Base-by-base conservation (phyloP, 1,139 yeast species). In the Petasospora rhodanensis region DNA sequence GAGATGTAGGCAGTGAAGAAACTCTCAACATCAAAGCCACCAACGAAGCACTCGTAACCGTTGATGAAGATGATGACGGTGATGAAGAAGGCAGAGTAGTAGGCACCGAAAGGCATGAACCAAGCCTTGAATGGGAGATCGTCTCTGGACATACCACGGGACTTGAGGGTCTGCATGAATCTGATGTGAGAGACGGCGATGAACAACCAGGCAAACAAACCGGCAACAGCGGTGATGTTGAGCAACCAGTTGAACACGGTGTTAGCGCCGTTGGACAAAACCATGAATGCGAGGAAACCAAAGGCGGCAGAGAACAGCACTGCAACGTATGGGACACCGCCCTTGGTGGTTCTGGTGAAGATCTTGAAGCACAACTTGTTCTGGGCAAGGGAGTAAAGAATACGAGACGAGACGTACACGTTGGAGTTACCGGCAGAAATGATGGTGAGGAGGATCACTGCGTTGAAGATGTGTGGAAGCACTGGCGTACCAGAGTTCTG, bases 191-290 rank as follows among this genome's bases (percentile, higher is more conserved):
- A 64, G 31, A 71, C 59, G 21, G 78, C 66, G 42, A 80, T 79
- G 61, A 77, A 74, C 33, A 78, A 72, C 87, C 87, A 80, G 6
- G 83, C 73, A 41, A 76, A 71, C 47, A 76, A 62, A 40, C 82
- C 82, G 9, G 81, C 70, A 28, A 75, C 74, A 14, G 84, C 79
- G 14, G 82, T 70, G 43, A 84, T 73, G 58, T 80, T 80, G 45
- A 82, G 70, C 46, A 87, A 73, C 87, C 95, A 87, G 52, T 70
- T 63, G 65, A 86, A 87, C n/a, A 86, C 96, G 9, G 71, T 66
- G 32, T 66, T 66, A 28, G 94, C 91, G 32, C 62, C 59, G 29
- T 64, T 57, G 21, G 81, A 70, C 44, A 75, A 67, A 24, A 79
- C 84, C 66, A 87, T 68, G 58, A 77, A 79, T 2, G 89, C 85